Base-by-base conservation (phyloP, 257 asterid species). In the Solanum rostratum region DNA sequence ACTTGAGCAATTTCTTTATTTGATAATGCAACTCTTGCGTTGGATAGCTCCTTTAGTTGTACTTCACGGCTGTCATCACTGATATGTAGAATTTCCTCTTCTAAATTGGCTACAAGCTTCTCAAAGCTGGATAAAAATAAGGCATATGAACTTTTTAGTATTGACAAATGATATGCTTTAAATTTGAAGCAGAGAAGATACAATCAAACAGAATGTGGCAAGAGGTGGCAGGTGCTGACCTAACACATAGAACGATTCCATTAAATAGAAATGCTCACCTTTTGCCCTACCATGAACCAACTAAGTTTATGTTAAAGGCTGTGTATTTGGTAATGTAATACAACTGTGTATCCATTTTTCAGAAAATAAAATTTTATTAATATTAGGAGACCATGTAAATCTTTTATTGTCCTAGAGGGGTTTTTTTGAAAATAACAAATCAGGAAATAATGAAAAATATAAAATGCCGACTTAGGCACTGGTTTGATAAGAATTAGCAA, bases 101-200 rank as follows among this genome's bases (percentile, higher is more conserved):
- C 92, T 93, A 92, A 85, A 87, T 90, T 92, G 86, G 88, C 85
- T 78, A 93, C 92, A 89, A 94, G 91, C 85, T 94, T 92, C 92
- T 90, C 90, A 89, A 96, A 94, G 88, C 99, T 96, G 91, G 57
- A 89, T 84, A 87, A 82, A 55, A 29, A 83, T 54, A 30, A 50
- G 27, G 24, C 24, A 76, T 49, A 49, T 52, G 45, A 78, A 78
- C 46, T 29, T 30, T 74, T 18, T 78, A 78, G 65, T 24, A 78
- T 50, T 76, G 63, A 78, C 46, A 2, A 78, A 24, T 24, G 18
- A 78, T 49, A 78, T 50, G 63, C 59, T 29, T 78, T 78, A 27
- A 27, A 50, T 50, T 18, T 78, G 82, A 78, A 76, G 82, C 65
- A 78, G 82, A 27, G 22, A 78, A 78, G 27, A 78, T 50, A 50